These are phyloP conservation scores for Claviceps cyperi DNA, from an alignment of 2,329 filamentous ascomycete species.

Conservation along the genomic window DNA sequence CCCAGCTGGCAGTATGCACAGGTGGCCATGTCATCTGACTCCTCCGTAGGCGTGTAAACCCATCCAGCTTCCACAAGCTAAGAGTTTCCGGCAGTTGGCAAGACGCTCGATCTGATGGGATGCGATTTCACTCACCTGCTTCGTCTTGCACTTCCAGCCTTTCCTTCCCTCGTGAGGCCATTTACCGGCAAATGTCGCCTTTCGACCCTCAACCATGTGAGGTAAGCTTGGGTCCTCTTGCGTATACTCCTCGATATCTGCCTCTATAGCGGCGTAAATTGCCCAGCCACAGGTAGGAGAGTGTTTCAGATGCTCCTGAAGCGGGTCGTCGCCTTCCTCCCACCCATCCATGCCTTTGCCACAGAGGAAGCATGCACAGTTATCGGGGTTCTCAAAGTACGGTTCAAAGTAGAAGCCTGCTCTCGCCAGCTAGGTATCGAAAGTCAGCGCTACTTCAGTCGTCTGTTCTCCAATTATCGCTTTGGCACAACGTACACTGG, in stretches of 20 bases:
- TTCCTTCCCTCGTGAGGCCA: conserved; percentile 88
- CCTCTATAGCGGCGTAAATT: conserved; percentile 49
- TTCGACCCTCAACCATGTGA: conserved; percentile 61
- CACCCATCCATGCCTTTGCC: conserved; percentile 75
- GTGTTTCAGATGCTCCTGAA: conserved; percentile 75
- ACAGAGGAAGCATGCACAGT: conserved; percentile 82
- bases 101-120: neutral
- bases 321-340: conserved; percentile 74
- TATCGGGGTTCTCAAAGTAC: conserved; percentile 61
- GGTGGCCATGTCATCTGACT: conserved; percentile 77
- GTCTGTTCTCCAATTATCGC: neutral
- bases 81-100: conserved; percentile 1
- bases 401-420: conserved; percentile 89
- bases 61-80: conserved; percentile 85
- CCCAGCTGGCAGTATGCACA: conserved; percentile 84
- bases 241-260: conserved; percentile 45
- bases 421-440: conserved; percentile 53
- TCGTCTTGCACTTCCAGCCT: conserved; percentile 78
- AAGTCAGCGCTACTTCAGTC: conserved; percentile 11
- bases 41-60: conserved; percentile 76
- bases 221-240: conserved; percentile 61
- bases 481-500: conserved; percentile 13
- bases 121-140: conserved; percentile 48
- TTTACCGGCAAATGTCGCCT: conserved; percentile 63
- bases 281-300: conserved; percentile 80